Base-by-base conservation (phyloP, 768 basidiomycete species). In the Chalciporus pseudorubinellus region DNA sequence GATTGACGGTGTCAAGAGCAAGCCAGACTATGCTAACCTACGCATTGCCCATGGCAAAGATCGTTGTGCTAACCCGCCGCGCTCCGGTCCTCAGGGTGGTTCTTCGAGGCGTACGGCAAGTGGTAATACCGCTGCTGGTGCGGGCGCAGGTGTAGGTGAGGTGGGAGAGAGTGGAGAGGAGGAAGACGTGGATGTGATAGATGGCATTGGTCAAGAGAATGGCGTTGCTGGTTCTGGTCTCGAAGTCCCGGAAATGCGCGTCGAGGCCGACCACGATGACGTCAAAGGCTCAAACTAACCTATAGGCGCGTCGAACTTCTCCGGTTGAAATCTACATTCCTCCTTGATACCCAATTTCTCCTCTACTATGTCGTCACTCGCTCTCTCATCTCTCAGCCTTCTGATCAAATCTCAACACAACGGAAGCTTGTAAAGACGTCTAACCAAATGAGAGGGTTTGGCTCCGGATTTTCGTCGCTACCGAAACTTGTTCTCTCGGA, bases 11-110 rank as follows among this genome's bases (percentile, higher is more conserved):
- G 82, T 97, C 71, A 95, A 95, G 81, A 82, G 78, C 64, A 90
- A 92, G 65, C 82, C 91, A 2, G 95, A 98, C 65, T 98, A 98
- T 65, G 77, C 82, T 16, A 86, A 85, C 68, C 73, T 98, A 58
- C 87, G 92, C 36, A 90, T 99, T 52, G 87, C 93, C 14, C 94
- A 95, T 70, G 94, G 95, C 53, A 98, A 97, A 68, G 94, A 97
- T 64, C 82, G 94, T 31, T 98, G 94, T 69, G 95, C 93, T 26
- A 95, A 95, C 70, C 86, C 92, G 29, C 93, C 92, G 10, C 81
- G 91, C 44, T 86, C 87, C 5, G 89, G 88, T 28, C 86, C 87
- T 14, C 87, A 89, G 64, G 88, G 87, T 49, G 83, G 77, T 2
- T 72, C 74, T 4, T 70, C 74, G 8, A 76, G 81, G 54, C 69